These are phyloP conservation scores for Globisporangium cederbergense DNA, from an alignment of 352 stramenopile species.

Conservation along the genomic window DNA sequence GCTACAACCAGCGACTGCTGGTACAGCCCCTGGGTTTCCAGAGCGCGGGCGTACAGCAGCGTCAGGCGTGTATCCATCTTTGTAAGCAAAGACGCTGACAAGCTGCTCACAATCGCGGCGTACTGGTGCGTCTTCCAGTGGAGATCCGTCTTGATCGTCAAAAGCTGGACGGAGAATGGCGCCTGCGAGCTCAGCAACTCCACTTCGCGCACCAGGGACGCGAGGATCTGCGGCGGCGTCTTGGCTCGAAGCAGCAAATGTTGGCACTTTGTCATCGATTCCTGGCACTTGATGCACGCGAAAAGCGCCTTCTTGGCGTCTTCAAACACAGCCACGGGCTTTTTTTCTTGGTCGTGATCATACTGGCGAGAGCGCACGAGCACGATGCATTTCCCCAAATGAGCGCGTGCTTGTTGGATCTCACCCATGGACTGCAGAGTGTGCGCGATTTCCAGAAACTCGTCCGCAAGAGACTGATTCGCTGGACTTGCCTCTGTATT, in stretches of 20 bases:
- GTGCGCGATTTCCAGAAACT: constrained; percentile 11
- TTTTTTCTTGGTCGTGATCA: background rate
- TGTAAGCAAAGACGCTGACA: constrained; percentile 20
- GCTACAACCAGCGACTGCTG: constrained; percentile 20
- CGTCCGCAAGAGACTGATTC: background rate
- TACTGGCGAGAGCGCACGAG: background rate
- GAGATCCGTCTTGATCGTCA: constrained; percentile 15
- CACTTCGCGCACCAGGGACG: constrained; percentile 22
- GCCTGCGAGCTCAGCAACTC: constrained; percentile 18
- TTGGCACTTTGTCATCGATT: constrained; percentile 11
- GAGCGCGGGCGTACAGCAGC: constrained; percentile 21
- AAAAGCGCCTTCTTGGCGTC: constrained; percentile 23
- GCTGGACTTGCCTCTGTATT: background rate
- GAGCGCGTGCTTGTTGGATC: constrained; percentile 5
- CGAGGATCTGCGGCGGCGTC: constrained; percentile 19
- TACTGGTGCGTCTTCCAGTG: constrained; percentile 23
- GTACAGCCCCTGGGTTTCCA: constrained; percentile 22
- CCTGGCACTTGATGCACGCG: constrained; percentile 27
- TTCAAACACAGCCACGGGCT: background rate
- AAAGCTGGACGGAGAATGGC: constrained; percentile 24
- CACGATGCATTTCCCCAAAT: constrained; percentile 11
- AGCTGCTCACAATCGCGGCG: constrained; percentile 14
- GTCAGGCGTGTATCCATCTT: constrained; percentile 19
- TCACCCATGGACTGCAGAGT: constrained; percentile 4
- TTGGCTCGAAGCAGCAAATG: constrained; percentile 19